These are phyloP conservation scores for Rehmannia glutinosa DNA, from an alignment of 257 asterid genomes.

Conservation along the genomic window DNA sequence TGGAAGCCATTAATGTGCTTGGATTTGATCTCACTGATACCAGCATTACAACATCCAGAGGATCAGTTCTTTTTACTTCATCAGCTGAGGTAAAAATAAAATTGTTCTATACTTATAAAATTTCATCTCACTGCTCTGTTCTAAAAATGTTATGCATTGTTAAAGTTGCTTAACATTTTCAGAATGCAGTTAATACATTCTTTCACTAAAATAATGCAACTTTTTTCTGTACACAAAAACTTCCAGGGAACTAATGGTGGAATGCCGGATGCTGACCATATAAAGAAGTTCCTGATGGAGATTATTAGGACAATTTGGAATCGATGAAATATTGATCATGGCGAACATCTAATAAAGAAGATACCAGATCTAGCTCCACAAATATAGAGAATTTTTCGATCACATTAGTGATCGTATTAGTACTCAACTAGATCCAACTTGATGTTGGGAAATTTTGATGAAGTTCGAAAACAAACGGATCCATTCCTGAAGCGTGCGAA, in stretches of 20 bases:
- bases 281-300: slow-evolving; percentile 41
- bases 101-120: neutral
- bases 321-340: slow-evolving; percentile 1
- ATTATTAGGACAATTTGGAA: slow-evolving; percentile 38
- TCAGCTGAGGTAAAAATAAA: slow-evolving; percentile 44
- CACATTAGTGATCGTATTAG: too few species aligned
- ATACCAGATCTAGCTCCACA: too few species aligned
- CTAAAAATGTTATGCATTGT: too few species aligned
- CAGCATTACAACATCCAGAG: slow-evolving; percentile 51
- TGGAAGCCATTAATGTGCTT: slow-evolving; percentile 60
- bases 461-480: too few species aligned
- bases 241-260: slow-evolving; percentile 50
- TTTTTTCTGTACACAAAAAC: neutral
- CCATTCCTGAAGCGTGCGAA: too few species aligned
- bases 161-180: neutral
- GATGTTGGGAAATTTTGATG: too few species aligned
- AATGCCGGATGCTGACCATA: slow-evolving; percentile 35
- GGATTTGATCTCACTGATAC: slow-evolving; percentile 57
- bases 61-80: slow-evolving; percentile 61
- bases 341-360: too few species aligned
- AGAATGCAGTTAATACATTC: neutral
- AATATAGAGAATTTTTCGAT: too few species aligned
- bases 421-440: too few species aligned
- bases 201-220: neutral
- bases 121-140: too few species aligned